Base-by-base conservation (phyloP, 1,284 basidiomycete genomes). In the Malassezia brasiliensis region DNA sequence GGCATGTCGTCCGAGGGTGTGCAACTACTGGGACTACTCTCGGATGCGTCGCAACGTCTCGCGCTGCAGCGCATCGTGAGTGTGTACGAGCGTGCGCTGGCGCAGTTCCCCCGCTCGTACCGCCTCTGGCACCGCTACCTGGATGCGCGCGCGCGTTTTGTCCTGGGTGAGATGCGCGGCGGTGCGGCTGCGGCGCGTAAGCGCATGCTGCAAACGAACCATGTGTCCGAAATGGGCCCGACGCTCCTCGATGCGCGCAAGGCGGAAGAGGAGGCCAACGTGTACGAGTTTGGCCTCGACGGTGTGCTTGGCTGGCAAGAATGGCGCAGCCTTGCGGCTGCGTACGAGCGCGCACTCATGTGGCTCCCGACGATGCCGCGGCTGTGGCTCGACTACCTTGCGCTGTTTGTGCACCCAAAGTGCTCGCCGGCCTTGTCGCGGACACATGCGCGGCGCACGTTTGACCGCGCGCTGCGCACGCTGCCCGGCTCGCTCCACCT, bases 111-210 rank as follows among this genome's bases (percentile, higher is more conserved):
- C 0, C 83, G 81, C 15, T 88, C 85, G 12, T 98, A 88, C 81
- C 90, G 91, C 72, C 78, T 98, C 45, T 98, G 94, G 94, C 89
- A 88, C 69, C 83, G 86, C 0, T 99, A 98, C 76, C 79, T 96
- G 42, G 80, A 81, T 47, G 83, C 85, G 74, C 82, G 94, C 22
- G 86, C 88, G 79, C 80, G 82, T 2, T 96, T 85, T 76, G 87
- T 98, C 2, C 79, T 94, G 3, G 94, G 93, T 0, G 68, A 69
- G 38, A 68, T 86, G 80, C 61, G 79, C 77, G 12, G 76, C n/a
- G 68, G 67, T 10, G 47, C 59, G 17, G 63, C 64, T 82, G 64
- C 59, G 8, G 61, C 62, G 28, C 65, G 70, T 25, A 71, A 68
- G 40, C 65, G 77, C 47, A 71, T 74, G 51, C 67, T 78, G 39